phyloP scores from a whole-genome alignment of 1,284 basidiomycete species.

The Vanrija humicola region DNA sequence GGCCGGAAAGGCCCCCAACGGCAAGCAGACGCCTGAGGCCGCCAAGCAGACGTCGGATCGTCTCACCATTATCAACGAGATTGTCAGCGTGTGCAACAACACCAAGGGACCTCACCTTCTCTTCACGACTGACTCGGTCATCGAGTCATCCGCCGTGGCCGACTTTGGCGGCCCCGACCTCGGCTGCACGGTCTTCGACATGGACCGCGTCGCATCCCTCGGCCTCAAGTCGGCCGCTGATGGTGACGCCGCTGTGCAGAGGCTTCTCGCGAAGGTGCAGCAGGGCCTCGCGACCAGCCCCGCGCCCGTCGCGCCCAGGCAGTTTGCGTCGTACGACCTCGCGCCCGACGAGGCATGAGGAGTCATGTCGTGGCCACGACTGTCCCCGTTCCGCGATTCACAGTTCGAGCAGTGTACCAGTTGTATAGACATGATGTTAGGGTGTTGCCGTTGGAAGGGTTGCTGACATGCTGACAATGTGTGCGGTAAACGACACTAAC shows the following conservation, averaged over 20 bases:
- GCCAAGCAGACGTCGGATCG: conserved; percentile 14
- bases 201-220: neutral
- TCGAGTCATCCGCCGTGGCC: conserved; percentile 8
- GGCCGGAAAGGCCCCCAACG: conserved; percentile 3
- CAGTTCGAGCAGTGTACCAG: too few species aligned
- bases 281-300: too few species aligned
- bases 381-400: too few species aligned
- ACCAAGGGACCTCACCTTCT: conserved; percentile 13
- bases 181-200: neutral
- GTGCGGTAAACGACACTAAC: too few species aligned
- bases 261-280: neutral
- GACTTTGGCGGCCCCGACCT: conserved; percentile 17
- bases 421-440: too few species aligned
- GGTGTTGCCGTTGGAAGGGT: too few species aligned
- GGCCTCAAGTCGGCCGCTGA: neutral
- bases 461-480: too few species aligned
- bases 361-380: too few species aligned
- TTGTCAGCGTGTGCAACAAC: conserved; percentile 15
- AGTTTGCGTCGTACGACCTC: too few species aligned
- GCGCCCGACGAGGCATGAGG: too few species aligned
- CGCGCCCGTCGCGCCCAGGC: too few species aligned
- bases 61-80: conserved; percentile 13
- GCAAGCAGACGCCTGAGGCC: conserved; percentile 4
- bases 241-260: neutral
- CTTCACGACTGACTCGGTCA: conserved; percentile 10